Conservation (phyloP, 2,329 filamentous ascomycete genomes). For the Dactylellina leptospora region DNA sequence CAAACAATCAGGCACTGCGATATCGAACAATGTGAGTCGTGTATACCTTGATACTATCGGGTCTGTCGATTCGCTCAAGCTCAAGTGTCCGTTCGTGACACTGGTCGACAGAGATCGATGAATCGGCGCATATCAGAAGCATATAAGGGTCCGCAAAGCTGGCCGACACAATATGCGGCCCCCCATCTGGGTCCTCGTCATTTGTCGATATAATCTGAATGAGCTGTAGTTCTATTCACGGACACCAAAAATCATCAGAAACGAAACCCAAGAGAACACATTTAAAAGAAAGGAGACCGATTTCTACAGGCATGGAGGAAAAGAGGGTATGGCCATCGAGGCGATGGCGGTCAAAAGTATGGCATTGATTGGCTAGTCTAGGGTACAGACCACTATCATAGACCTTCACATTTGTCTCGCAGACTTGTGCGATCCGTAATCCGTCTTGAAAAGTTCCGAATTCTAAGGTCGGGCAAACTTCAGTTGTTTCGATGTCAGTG, state of each 20-base stretch:
- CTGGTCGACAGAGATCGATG: slow-evolving; percentile 78
- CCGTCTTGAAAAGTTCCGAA: slow-evolving; percentile 83
- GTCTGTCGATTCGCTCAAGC: slow-evolving; percentile 73
- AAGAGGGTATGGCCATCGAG: slow-evolving; percentile 26
- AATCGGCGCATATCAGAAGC: slow-evolving; percentile 82
- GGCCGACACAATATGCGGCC: slow-evolving; percentile 78
- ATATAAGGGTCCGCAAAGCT: slow-evolving; percentile 89
- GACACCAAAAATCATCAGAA: slow-evolving; percentile 57
- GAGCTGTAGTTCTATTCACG: slow-evolving; percentile 75
- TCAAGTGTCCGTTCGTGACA: slow-evolving; percentile 79
- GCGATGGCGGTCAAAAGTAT: slow-evolving; percentile 27
- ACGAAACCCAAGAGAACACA: slow-evolving; percentile 55
- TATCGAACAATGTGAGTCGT: background rate
- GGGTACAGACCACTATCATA: slow-evolving; percentile 81
- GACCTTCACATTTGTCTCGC: slow-evolving; percentile 84
- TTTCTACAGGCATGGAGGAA: slow-evolving; percentile 31
- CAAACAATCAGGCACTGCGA: background rate
- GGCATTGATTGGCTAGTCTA: slow-evolving; percentile 53
- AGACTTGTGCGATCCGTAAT: slow-evolving; percentile 83
- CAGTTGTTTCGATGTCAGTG: slow-evolving; percentile 87
- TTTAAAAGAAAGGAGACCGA: slow-evolving; percentile 52
- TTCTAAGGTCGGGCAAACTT: slow-evolving; percentile 75
- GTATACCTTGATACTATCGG: slow-evolving; percentile 47
- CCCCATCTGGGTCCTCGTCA: slow-evolving; percentile 85
- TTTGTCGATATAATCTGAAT: slow-evolving; percentile 91